These are phyloP conservation scores for Fusarium sterilihyphosum DNA, from an alignment of 2,329 filamentous ascomycete genomes.

Conservation along the genomic window DNA sequence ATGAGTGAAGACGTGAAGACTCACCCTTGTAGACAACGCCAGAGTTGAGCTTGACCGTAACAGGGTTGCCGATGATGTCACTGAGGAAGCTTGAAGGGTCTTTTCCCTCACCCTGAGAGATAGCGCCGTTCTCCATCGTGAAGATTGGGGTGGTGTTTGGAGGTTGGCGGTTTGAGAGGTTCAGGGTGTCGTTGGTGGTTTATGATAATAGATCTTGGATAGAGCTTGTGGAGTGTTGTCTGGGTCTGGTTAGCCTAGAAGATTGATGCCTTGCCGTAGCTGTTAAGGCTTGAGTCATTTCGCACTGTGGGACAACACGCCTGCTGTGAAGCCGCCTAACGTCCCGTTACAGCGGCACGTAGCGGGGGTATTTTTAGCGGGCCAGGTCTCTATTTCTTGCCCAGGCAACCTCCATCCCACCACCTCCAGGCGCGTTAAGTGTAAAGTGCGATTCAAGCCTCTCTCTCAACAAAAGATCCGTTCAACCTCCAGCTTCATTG, in stretches of 20 bases:
- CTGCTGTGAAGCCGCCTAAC: constrained; percentile 30
- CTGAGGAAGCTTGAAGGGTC: constrained; percentile 93
- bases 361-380: constrained; percentile 36
- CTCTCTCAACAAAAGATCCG: not conserved
- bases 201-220: constrained; percentile 22
- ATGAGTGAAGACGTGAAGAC: constrained; percentile 28
- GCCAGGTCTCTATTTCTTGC: not conserved
- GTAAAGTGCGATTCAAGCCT: constrained; percentile 1
- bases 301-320: constrained; percentile 37
- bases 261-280: constrained; percentile 36
- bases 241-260: constrained; percentile 7
- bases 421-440: constrained; percentile 34
- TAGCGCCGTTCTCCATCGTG: constrained; percentile 79
- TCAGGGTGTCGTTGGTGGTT: constrained; percentile 19
- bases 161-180: constrained; percentile 11
- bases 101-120: constrained; percentile 75
- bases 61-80: constrained; percentile 92
- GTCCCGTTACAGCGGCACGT: constrained; percentile 27
- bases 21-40: constrained; percentile 96
- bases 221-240: constrained; percentile 22
- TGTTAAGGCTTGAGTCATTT: constrained; percentile 36
- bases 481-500: not conserved
- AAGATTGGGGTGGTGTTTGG: not conserved
- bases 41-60: constrained; percentile 98
- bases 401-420: constrained; percentile 15